These are phyloP conservation scores for Pythium diclinum DNA, from an alignment of 352 stramenopile species.

Conservation along the genomic window DNA sequence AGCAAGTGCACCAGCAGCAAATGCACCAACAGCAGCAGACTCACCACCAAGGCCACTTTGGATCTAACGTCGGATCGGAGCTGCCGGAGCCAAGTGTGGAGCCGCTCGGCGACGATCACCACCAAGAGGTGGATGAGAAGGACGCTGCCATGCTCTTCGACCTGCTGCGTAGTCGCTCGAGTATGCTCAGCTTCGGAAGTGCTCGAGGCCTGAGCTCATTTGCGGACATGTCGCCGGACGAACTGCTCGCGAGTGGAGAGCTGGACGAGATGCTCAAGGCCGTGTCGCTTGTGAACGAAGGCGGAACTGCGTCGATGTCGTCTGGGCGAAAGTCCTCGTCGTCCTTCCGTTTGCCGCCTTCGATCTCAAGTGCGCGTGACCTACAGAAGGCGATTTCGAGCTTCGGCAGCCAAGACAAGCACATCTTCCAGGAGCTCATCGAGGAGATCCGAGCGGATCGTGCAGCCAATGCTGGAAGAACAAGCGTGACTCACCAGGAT, in stretches of 20 bases:
- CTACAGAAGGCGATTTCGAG: slow-evolving; percentile 54
- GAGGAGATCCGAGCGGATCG: slow-evolving; percentile 33
- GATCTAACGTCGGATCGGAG: slow-evolving; percentile 16
- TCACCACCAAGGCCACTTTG: background rate
- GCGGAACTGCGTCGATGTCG: slow-evolving; percentile 21
- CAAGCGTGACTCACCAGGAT: slow-evolving; percentile 12
- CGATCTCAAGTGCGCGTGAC: slow-evolving; percentile 52
- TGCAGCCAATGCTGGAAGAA: slow-evolving; percentile 6
- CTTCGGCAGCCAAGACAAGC: slow-evolving; percentile 58
- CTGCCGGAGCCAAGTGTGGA: slow-evolving; percentile 66
- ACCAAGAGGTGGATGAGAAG: slow-evolving; percentile 57
- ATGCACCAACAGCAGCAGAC: slow-evolving; percentile 1
- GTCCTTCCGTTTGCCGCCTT: slow-evolving; percentile 50
- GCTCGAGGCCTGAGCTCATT: slow-evolving; percentile 50
- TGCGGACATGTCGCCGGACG: slow-evolving; percentile 72
- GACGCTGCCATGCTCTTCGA: slow-evolving; percentile 70
- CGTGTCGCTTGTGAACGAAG: slow-evolving; percentile 59
- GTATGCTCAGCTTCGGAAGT: slow-evolving; percentile 65
- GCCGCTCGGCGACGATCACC: slow-evolving; percentile 50
- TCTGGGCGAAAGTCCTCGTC: slow-evolving; percentile 26
- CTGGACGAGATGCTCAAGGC: slow-evolving; percentile 76
- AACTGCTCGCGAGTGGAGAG: slow-evolving; percentile 72
- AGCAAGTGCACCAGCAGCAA: slow-evolving; percentile 5
- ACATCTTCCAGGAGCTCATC: slow-evolving; percentile 68
- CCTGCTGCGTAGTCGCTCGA: slow-evolving; percentile 61